Evolutionary conservation across 2,329 filamentous ascomycete genomes (phyloP), one percentile per base, ranked within the genome.

Genomic region (Fusarium sp.): DNA sequence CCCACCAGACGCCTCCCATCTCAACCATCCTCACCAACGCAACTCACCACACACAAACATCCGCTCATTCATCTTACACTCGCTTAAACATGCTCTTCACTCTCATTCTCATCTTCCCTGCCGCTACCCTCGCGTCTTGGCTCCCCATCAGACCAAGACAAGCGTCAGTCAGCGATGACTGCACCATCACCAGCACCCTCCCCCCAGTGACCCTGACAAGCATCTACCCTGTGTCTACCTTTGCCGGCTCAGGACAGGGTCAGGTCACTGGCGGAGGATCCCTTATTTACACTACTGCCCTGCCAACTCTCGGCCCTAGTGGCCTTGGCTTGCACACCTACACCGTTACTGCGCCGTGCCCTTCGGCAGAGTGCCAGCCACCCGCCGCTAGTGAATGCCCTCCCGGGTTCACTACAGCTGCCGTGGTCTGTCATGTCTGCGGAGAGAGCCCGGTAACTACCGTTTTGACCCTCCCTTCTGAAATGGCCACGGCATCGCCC

Each of bases 51-150:
- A 10, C 24, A 53, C 49, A 20, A n/a, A 14, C 49, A 31, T 20
- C n/a, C 31, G 31, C 49, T 55, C 49, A n/a, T 22, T 33, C 4
- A 33, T 22, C n/a, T 8, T 69, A 51, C 64, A 49, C 64, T 72
- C 68, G 40, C 68, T 71, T 40, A 65, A 65, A 22, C 24, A 71
- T 72, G 70, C 14, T 71, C 10, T 14, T 65, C 56, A 22, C 64
- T 17, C 49, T 72, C 64, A 3, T 69, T 64, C 14, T 71, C 51
- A 9, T 68, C 9, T 6, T 72, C 9, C 69, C 70, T 6, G 49
- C 60, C 4, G 60, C 35, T 8, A 40, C 36, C 31, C 55, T 64
- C n/a, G 70, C 68, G 12, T 64, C 64, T 31, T 67, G 64, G 59
- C 57, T 69, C 1, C 68, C 70, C 12, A 14, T 71, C 4, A n/a